These are phyloP conservation scores for Diplodia sapinea DNA, from an alignment of 2,329 filamentous ascomycete species.

Conservation along the genomic window DNA sequence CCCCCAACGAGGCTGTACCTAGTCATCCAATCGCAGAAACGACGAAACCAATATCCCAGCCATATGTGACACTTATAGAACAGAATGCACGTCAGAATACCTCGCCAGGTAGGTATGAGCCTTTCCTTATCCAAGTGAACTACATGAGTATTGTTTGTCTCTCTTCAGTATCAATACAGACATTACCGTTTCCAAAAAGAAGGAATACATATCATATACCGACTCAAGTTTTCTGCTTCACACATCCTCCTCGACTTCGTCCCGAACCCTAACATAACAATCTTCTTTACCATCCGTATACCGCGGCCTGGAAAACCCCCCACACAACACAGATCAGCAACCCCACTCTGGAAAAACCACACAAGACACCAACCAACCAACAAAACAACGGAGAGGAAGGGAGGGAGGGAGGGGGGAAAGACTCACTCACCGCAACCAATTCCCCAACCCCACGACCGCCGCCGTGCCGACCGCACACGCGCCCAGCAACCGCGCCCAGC, in stretches of 20 bases:
- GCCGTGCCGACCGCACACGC: slow-evolving; percentile 59
- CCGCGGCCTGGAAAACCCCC: slow-evolving; percentile 9
- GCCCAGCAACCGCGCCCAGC: slow-evolving; percentile 60
- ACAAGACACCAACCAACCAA: not conserved
- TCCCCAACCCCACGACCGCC: slow-evolving; percentile 60
- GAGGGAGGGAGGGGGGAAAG: not conserved
- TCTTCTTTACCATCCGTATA: slow-evolving; percentile 17
- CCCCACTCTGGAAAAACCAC: not conserved
- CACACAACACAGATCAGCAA: not conserved
- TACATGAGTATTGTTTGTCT: not conserved
- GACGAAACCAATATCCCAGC: not conserved
- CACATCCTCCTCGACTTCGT: slow-evolving; percentile 25
- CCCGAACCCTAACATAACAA: slow-evolving; percentile 16
- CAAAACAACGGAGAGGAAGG: not conserved
- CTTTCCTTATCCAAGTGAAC: not conserved
- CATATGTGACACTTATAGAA: not conserved
- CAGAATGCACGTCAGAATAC: not conserved
- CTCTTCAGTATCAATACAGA: not conserved
- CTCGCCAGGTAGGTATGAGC: no score
- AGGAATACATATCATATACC: not conserved
- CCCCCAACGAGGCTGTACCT: not conserved
- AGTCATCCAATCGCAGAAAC: not conserved
- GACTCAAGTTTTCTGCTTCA: not conserved
- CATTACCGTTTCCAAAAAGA: not conserved
- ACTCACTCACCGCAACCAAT: slow-evolving; percentile 57